Conservation (phyloP, 1,284 basidiomycete genomes). For the Rhodotorula sp. region DNA sequence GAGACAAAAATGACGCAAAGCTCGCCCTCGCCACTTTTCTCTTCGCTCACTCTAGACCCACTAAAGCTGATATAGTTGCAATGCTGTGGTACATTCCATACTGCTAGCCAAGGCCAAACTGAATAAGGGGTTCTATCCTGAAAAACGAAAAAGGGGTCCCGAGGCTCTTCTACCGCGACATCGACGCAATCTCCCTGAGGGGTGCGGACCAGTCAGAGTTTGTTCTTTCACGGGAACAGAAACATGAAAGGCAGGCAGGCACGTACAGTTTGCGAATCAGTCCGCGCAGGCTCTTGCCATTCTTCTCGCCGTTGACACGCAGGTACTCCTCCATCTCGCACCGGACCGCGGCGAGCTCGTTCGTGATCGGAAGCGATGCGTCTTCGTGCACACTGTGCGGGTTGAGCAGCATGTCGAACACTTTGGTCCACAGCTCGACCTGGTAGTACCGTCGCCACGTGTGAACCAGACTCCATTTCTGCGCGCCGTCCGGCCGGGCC, state of each 20-base stretch:
- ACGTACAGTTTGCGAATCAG: constrained; percentile 69
- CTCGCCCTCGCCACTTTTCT: too few species aligned
- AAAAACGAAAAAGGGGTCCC: background rate
- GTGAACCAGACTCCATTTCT: constrained; percentile 45
- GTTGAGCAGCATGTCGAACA: constrained; percentile 88
- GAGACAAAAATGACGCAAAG: too few species aligned
- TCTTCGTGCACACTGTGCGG: constrained; percentile 60
- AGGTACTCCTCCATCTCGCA: constrained; percentile 85
- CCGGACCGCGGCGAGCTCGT: constrained; percentile 65
- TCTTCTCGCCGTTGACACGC: constrained; percentile 62
- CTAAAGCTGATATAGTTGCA: too few species aligned
- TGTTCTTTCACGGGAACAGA: background rate
- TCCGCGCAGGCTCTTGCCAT: constrained; percentile 80
- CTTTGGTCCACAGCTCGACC: constrained; percentile 72
- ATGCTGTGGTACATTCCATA: too few species aligned
- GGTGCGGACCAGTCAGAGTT: background rate
- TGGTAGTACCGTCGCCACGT: constrained; percentile 94
- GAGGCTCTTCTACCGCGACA: constrained; percentile 11
- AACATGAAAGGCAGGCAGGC: too few species aligned
- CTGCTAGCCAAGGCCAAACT: background rate
- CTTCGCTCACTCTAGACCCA: too few species aligned
- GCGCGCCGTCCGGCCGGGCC: background rate
- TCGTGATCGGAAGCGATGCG: constrained; percentile 66
- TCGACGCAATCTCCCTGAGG: constrained; percentile 23
- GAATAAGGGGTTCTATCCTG: background rate